Conservation (phyloP, 2,329 filamentous ascomycete genomes). For the Epichloe coenophiala region DNA sequence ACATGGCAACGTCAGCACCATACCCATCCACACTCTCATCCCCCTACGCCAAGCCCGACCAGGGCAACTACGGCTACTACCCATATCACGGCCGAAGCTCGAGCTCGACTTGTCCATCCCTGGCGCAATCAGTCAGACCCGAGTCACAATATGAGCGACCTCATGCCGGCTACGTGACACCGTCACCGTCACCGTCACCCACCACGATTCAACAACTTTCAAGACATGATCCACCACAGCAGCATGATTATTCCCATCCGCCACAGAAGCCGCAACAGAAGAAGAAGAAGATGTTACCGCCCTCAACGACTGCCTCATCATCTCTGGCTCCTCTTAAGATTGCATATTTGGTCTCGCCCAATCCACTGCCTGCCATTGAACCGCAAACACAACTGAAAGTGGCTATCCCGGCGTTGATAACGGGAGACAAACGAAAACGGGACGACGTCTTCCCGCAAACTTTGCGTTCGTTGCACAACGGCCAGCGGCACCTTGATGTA, state of each 20-base stretch:
- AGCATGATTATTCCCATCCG: background rate
- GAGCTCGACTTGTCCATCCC: slow-evolving; percentile 18
- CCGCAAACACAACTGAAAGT: slow-evolving; percentile 16
- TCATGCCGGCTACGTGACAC: slow-evolving; percentile 24
- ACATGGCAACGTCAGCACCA: slow-evolving; percentile 12
- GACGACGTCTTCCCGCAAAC: slow-evolving; percentile 21
- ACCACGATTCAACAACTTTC: slow-evolving; percentile 15
- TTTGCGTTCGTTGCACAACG: slow-evolving; percentile 21
- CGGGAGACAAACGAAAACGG: slow-evolving; percentile 25
- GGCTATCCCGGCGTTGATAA: slow-evolving; percentile 10
- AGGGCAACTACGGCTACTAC: slow-evolving; percentile 25
- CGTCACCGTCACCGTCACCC: slow-evolving; percentile 23
- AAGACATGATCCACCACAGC: slow-evolving; percentile 16
- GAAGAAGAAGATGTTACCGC: background rate
- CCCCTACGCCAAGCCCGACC: slow-evolving; percentile 26
- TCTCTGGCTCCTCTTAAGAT: slow-evolving; percentile 26
- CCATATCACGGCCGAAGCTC: slow-evolving; percentile 12
- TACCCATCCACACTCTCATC: slow-evolving; percentile 26
- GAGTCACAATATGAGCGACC: slow-evolving; percentile 23
- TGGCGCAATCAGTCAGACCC: slow-evolving; percentile 16
- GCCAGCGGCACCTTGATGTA: slow-evolving; percentile 22
- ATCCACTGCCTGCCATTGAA: slow-evolving; percentile 19
- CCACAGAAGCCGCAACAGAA: background rate
- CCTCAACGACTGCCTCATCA: slow-evolving; percentile 8
- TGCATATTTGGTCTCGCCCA: slow-evolving; percentile 19